Evolutionary conservation across 345 rosid genomes (phyloP), one percentile per base, ranked within the genome.

Genomic region (Brassica cretica): DNA sequence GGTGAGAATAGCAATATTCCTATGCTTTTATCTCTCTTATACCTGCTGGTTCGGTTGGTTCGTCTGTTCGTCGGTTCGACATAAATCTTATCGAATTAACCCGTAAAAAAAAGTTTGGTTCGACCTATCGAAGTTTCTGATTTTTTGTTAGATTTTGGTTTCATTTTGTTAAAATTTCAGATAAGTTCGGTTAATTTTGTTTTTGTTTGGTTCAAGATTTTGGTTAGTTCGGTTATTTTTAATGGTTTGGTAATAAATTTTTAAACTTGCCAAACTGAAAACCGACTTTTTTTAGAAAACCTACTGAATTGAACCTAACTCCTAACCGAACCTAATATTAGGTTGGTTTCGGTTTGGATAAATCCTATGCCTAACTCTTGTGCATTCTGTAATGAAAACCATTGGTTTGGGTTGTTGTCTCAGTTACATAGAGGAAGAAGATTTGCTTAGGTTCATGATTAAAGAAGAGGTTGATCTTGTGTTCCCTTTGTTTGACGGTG

Each of bases 401-500:
- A 12, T 2, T 14, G 2, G 53, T 49, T 2, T 49, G 14, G 55
- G 55, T 49, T 49, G 18, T n/a, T 49, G 7, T 49, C 41, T 41
- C 82, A 94, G 97, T 74, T 86, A 82, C 85, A 84, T 94, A 32
- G 87, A 88, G 2, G 97, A 86, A 78, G 92, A 88, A 10, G 97
- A 92, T 76, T 88, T 94, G 49, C 66, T 71, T 72, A 86, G 92
- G 75, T 94, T 94, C 86, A 85, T 94, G 97, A 89, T 90, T 30
- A 88, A 87, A 73, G 97, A 92, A 80, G 98, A 92, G 84, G 97
- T 88, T 37, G 95, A 90, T 53, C 95, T 89, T 58, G 84, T 89
- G 41, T 84, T 92, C 60, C 91, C 89, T 1, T 83, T 92, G 76
- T 79, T 92, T 49, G 95, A 87, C 24, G 91, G 89, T 76, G 81